Conservation (phyloP, 805 yeast genomes). For the Peterozyma xylosa region DNA sequence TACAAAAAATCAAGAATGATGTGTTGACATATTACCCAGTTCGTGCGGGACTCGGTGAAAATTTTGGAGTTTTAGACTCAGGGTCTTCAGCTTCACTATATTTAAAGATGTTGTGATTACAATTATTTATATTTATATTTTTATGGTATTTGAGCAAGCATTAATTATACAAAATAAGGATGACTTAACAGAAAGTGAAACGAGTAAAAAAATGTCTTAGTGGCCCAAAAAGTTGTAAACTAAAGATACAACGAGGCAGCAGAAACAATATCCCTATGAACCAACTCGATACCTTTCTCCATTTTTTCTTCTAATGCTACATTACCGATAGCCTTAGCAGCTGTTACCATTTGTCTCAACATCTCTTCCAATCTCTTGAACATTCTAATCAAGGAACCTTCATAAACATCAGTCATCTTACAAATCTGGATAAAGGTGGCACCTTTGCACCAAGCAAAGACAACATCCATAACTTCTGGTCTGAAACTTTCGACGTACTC, state of each 20-base stretch:
- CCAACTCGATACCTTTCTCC: conserved; percentile 76
- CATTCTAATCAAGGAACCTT: conserved; percentile 91
- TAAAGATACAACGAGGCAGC: conserved; percentile 87
- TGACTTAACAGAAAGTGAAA: too few relatives aligned
- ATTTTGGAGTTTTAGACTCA: too few relatives aligned
- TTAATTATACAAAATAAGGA: too few relatives aligned
- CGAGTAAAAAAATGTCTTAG: too few relatives aligned
- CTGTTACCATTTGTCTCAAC: conserved; percentile 80
- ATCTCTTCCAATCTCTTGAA: conserved; percentile 92
- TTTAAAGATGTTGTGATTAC: too few relatives aligned
- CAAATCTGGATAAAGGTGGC: conserved; percentile 95
- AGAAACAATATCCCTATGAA: conserved; percentile 93
- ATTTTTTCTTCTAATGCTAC: conserved; percentile 78
- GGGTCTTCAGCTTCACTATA: too few relatives aligned
- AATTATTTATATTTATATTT: too few relatives aligned
- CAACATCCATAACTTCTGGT: conserved; percentile 95
- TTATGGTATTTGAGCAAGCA: too few relatives aligned
- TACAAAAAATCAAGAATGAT: too few relatives aligned
- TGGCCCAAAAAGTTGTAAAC: too few relatives aligned
- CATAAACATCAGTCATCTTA: conserved; percentile 98
- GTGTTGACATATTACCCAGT: too few relatives aligned
- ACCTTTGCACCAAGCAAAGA: conserved; percentile 93
- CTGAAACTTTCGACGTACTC: conserved; percentile 90
- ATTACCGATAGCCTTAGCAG: conserved; percentile 94
- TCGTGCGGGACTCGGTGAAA: too few relatives aligned